phyloP scores from a whole-genome alignment of 495 filamentous ascomycete species.

The Hypoxylon fragiforme region DNA sequence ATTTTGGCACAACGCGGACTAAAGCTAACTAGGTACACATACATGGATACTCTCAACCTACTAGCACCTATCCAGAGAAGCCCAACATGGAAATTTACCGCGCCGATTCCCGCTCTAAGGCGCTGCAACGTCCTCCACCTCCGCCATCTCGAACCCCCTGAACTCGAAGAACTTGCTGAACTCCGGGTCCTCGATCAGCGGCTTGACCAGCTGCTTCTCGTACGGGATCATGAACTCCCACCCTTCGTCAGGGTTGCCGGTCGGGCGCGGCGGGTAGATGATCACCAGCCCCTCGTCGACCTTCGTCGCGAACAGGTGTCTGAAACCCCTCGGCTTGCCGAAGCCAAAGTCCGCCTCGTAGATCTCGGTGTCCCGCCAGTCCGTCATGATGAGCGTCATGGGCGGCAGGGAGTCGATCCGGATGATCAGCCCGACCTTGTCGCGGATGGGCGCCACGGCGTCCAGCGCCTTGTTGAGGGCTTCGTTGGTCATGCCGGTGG shows the following conservation, averaged over 20 bases:
- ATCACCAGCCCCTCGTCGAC: conserved; percentile 36
- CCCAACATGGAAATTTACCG: too few species aligned
- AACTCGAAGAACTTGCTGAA: conserved; percentile 49
- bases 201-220: conserved; percentile 41
- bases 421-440: conserved; percentile 40
- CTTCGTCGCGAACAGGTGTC: conserved; percentile 34
- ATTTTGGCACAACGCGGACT: too few species aligned
- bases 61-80: too few species aligned
- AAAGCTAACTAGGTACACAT: too few species aligned
- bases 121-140: not conserved
- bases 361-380: conserved; percentile 37
- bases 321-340: conserved; percentile 28
- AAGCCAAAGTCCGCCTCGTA: conserved; percentile 40
- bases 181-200: conserved; percentile 45
- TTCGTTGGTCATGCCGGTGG: conserved; percentile 43
- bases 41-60: too few species aligned
- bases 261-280: conserved; percentile 35
- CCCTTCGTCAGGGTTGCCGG: conserved; percentile 43
- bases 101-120: not conserved
- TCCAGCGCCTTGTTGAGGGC: conserved; percentile 37
- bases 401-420: conserved; percentile 38
- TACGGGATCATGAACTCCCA: conserved; percentile 47
- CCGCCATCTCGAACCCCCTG: conserved; percentile 36
- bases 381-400: conserved; percentile 33
- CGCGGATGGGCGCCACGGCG: conserved; percentile 40